These are phyloP conservation scores for Orbilia javanica DNA, from an alignment of 2,329 filamentous ascomycete genomes.

Conservation along the genomic window DNA sequence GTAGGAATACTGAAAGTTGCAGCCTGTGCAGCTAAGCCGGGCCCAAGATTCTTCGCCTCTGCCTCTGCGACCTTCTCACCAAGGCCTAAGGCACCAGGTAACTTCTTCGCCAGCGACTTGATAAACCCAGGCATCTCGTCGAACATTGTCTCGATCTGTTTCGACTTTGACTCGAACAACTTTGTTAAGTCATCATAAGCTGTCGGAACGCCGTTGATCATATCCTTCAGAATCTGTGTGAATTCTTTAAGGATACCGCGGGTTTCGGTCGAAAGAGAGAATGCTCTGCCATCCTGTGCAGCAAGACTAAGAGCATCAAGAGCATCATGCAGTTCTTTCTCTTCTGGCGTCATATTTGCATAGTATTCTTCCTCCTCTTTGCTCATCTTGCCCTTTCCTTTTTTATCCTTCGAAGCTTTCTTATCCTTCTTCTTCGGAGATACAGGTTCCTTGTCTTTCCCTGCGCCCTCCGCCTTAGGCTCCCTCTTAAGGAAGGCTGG, in stretches of 20 bases:
- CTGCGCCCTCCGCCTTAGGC: slow-evolving; percentile 61
- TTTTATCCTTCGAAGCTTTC: slow-evolving; percentile 62
- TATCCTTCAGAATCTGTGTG: slow-evolving; percentile 89
- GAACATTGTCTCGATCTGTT: slow-evolving; percentile 63
- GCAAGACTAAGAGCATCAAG: slow-evolving; percentile 87
- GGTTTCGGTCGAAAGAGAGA: slow-evolving; percentile 85
- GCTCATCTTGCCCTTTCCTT: slow-evolving; percentile 61
- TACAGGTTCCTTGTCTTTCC: slow-evolving; percentile 61
- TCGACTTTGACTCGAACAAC: slow-evolving; percentile 75
- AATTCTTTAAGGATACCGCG: slow-evolving; percentile 85
- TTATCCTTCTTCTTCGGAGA: slow-evolving; percentile 63
- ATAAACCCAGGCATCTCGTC: slow-evolving; percentile 61
- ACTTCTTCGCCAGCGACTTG: slow-evolving; percentile 61
- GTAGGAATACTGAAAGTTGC: slow-evolving; percentile 69
- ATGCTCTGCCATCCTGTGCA: slow-evolving; percentile 82
- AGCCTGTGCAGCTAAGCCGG: slow-evolving; percentile 50
- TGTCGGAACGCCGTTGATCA: slow-evolving; percentile 91
- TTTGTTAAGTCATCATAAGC: slow-evolving; percentile 87
- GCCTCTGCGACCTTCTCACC: slow-evolving; percentile 58
- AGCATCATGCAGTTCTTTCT: slow-evolving; percentile 80
- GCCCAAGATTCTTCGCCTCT: slow-evolving; percentile 70
- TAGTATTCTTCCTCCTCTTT: slow-evolving; percentile 44
- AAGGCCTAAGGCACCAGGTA: slow-evolving; percentile 59
- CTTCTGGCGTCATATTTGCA: slow-evolving; percentile 66
- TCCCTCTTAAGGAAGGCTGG: slow-evolving; percentile 59